A percentile compares a stretch with the other conserved stretches of the same genome.
Evolutionary conservation across 192 early-diverging fungal genomes (phyloP).

Genomic region (Thamnidium elegans): DNA sequence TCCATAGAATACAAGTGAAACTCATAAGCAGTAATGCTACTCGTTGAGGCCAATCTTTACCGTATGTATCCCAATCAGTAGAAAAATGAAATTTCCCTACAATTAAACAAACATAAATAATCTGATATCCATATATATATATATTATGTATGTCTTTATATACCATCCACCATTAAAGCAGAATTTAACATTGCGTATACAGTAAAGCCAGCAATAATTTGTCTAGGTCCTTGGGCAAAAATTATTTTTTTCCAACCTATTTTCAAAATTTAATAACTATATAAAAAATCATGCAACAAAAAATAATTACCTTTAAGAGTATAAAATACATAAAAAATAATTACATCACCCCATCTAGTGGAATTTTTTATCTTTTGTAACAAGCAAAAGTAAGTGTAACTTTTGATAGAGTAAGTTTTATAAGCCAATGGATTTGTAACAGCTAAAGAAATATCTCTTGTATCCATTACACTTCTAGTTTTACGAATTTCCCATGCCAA

Average conservation of each 20-base stretch:
- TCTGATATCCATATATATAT: not conserved
- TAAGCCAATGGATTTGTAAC: conserved; percentile 75
- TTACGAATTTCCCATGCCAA: conserved; percentile 69
- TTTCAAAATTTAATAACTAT: not conserved
- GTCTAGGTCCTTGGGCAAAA: conserved; percentile 79
- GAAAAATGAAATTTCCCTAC: conserved; percentile 20
- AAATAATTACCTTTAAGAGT: conserved; percentile 63
- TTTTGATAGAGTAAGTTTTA: conserved; percentile 68
- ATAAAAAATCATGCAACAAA: not conserved
- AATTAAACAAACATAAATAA: not conserved
- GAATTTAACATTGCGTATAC: conserved; percentile 40
- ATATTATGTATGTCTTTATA: not conserved
- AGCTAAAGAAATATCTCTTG: conserved; percentile 73
- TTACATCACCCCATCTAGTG: conserved; percentile 57
- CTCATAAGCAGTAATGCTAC: conserved; percentile 42
- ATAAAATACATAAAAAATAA: conserved; percentile 88
- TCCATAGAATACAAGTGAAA: conserved; percentile 66
- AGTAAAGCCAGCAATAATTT: conserved; percentile 61
- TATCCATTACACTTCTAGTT: conserved; percentile 57
- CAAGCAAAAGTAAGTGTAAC: conserved; percentile 80
- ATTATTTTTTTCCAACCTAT: conserved; percentile 82
- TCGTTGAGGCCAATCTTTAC: conserved; percentile 22
- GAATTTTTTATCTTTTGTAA: conserved; percentile 70
- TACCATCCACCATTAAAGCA: conserved; percentile 24
- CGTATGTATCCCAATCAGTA: conserved; percentile 23